A percentile compares a stretch with the other conserved stretches of the same genome.
Conservation (phyloP, 2,329 filamentous ascomycete species). For the Cordyceps militaris region DNA sequence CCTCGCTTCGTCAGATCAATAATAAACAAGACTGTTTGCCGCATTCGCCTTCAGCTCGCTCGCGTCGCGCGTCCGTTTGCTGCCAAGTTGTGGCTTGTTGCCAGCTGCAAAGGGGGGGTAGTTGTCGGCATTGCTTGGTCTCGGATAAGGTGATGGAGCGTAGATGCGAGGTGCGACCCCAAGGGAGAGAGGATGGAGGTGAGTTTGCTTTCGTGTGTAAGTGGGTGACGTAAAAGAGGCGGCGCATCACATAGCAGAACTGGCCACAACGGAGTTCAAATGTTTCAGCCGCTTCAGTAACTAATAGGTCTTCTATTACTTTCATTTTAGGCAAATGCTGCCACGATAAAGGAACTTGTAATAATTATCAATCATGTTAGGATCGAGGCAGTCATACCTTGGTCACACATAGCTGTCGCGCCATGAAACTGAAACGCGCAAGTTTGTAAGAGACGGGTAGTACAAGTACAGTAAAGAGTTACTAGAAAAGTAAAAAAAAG, state of each 20-base stretch:
- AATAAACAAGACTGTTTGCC: constrained; percentile 8
- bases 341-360: background rate
- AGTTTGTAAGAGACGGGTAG: background rate
- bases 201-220: background rate
- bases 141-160: background rate
- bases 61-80: background rate
- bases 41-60: background rate
- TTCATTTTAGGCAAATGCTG: background rate
- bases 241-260: too few relatives aligned
- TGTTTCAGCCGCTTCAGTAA: too few relatives aligned
- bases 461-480: background rate
- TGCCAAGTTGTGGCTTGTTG: too few relatives aligned
- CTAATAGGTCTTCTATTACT: too few relatives aligned
- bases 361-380: too few relatives aligned
- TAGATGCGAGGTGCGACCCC: background rate
- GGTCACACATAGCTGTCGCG: background rate
- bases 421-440: constrained; percentile 1
- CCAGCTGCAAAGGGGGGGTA: background rate
- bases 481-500: constrained; percentile 4
- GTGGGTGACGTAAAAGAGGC: background rate
- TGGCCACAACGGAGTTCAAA: too few relatives aligned
- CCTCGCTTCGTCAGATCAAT: background rate
- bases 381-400: background rate
- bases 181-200: background rate
- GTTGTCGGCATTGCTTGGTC: background rate